Base-by-base conservation (phyloP, 176 grass and related monocot genomes). In the Eragrostis nindensis region DNA sequence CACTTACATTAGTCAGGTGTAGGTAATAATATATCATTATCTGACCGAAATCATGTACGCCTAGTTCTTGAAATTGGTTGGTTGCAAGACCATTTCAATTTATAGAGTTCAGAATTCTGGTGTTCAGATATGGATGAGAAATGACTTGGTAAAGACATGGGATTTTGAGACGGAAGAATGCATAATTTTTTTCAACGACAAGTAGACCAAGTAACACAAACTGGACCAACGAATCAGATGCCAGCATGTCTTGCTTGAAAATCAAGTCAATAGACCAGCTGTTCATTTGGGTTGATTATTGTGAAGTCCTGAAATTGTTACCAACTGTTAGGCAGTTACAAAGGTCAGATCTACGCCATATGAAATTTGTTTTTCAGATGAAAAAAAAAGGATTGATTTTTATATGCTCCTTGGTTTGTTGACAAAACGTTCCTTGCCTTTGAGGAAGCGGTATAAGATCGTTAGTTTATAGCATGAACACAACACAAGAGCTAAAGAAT, bases 161-260 rank as follows among this genome's bases (percentile, higher is more conserved):
- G 1, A 11, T 57, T 77, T 6, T 18, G 7, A 17, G 40, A 49
- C 40, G 47, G 7, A 3, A 83, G 30, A 81, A 69, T n/a, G 14
- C 10, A 81, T 6, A 55, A 61, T 16, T 30, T 21, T 36, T 36
- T 36, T 4, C 32, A 36, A 4, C 32, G 53, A 60, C 17, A 22
- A 44, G 22, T 81, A 75, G 68, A 68, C 50, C 50, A 87, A 44
- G 59, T 16, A 19, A 66, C 40, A 67, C 27, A 54, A 27, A 59
- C 50, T 18, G 32, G 21, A 67, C 60, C 16, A 29, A 83, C 22
- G 60, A 25, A 21, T 79, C 27, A 32, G 53, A 79, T 53, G 41
- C 26, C 25, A 49, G 42, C 42, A 80, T 61, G 19, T 36, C 29
- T 6, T 73, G 0, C 26, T 59, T n/a, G 19, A 64, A 27, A 87